phyloP scores from a whole-genome alignment of 257 asterid species.

The Mentha longifolia region DNA sequence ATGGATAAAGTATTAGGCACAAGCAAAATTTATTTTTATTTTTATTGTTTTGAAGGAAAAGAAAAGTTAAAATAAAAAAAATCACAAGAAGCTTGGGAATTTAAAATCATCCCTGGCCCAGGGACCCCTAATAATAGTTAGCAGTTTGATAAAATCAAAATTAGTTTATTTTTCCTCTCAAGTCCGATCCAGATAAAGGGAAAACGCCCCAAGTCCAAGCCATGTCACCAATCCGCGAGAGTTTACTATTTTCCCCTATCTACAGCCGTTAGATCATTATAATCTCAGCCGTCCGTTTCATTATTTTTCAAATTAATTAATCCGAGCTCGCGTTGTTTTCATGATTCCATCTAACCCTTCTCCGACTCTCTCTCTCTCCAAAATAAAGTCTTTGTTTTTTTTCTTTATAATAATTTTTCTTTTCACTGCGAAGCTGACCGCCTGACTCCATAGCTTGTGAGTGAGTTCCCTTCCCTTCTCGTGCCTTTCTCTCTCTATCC shows the following conservation, averaged over 20 bases:
- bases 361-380: slow-evolving; percentile 9
- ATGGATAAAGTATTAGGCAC: too few species aligned
- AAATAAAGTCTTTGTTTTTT: slow-evolving; percentile 2
- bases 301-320: slow-evolving; percentile 7
- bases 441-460: slow-evolving; percentile 13
- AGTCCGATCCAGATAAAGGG: slow-evolving; percentile 14
- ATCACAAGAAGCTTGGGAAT: background rate
- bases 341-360: slow-evolving; percentile 16
- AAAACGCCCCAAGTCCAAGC: slow-evolving; percentile 3
- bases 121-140: slow-evolving; percentile 1
- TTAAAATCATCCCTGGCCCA: background rate
- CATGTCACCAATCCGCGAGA: slow-evolving; percentile 35
- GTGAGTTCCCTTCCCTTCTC: background rate
- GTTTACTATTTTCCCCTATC: background rate
- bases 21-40: too few species aligned
- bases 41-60: too few species aligned
- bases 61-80: background rate
- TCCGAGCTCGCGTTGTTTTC: slow-evolving; percentile 9
- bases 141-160: slow-evolving; percentile 8
- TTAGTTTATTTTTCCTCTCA: slow-evolving; percentile 4
- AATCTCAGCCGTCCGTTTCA: slow-evolving; percentile 29
- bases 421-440: slow-evolving; percentile 29
- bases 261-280: slow-evolving; percentile 23
- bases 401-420: background rate
- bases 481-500: slow-evolving; percentile 32